phyloP scores from a whole-genome alignment of 768 basidiomycete genomes.

The Rhizopogon vesiculosus region DNA sequence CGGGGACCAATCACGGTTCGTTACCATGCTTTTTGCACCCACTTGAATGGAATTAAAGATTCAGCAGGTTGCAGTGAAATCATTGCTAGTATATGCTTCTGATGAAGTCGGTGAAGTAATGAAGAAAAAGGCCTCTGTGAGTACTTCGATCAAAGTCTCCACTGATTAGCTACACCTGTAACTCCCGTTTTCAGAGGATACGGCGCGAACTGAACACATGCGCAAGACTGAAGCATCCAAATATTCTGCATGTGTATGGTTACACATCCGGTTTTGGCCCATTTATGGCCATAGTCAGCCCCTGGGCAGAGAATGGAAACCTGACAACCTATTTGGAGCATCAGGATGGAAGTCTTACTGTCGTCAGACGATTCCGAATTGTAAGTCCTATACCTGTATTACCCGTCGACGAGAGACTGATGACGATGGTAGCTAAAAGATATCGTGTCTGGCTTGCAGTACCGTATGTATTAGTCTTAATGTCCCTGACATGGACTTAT shows the following conservation, averaged over 20 bases:
- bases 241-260: conserved; percentile 16
- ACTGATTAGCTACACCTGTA: too few species aligned
- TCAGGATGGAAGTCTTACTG: too few species aligned
- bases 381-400: too few species aligned
- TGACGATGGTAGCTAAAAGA: too few species aligned
- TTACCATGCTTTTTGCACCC: neutral
- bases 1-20: neutral
- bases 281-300: too few species aligned
- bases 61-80: conserved; percentile 1
- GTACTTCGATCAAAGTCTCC: neutral
- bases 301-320: too few species aligned
- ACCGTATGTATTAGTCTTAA: too few species aligned
- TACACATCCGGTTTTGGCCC: too few species aligned
- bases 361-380: too few species aligned
- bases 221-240: conserved; percentile 13
- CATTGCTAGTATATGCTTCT: neutral
- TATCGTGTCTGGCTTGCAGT: too few species aligned
- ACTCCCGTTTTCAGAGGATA: conserved; percentile 6
- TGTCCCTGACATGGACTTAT: neutral
- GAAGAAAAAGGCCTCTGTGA: neutral
- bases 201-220: conserved; percentile 17
- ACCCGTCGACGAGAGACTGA: too few species aligned
- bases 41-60: neutral
- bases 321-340: too few species aligned
- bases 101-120: neutral